Conservation (phyloP, 2,329 filamentous ascomycete genomes). For the Paradendryphiella salina region DNA sequence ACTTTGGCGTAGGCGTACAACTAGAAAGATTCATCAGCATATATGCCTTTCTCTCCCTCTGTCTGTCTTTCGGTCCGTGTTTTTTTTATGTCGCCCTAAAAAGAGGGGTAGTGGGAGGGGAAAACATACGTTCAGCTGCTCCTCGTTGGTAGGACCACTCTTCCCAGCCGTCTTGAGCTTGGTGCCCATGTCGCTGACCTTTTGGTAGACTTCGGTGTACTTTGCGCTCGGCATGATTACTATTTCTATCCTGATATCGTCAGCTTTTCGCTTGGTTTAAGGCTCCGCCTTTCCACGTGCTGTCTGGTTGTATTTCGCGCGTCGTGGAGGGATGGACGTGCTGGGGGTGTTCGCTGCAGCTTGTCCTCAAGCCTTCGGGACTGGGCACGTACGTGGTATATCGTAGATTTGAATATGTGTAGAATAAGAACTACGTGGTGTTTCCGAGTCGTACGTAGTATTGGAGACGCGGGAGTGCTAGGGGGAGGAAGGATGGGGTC, state of each 20-base stretch:
- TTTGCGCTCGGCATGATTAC: conserved; percentile 35
- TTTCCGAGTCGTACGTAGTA: no score
- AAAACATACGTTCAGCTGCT: conserved; percentile 55
- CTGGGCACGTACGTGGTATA: neutral
- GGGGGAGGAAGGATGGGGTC: neutral
- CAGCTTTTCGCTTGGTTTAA: no score
- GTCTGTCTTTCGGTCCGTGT: no score
- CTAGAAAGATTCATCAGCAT: conserved; percentile 42
- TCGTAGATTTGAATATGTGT: neutral
- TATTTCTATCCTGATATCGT: neutral
- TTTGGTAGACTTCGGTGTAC: conserved; percentile 39
- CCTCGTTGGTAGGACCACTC: conserved; percentile 37
- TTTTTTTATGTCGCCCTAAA: no score
- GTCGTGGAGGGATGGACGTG: neutral
- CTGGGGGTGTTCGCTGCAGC: no score
- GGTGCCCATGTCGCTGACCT: conserved; percentile 38
- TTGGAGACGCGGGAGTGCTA: neutral
- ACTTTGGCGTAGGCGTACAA: conserved; percentile 56
- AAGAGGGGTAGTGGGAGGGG: no score
- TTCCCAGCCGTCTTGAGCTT: conserved; percentile 36
- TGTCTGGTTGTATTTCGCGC: no score
- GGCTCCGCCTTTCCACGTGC: no score
- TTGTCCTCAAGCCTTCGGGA: neutral
- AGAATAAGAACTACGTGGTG: no score
- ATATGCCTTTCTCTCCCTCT: neutral